These are phyloP conservation scores for Gnomoniopsis smithogilvyi DNA, from an alignment of 2,329 filamentous ascomycete species.

Conservation along the genomic window DNA sequence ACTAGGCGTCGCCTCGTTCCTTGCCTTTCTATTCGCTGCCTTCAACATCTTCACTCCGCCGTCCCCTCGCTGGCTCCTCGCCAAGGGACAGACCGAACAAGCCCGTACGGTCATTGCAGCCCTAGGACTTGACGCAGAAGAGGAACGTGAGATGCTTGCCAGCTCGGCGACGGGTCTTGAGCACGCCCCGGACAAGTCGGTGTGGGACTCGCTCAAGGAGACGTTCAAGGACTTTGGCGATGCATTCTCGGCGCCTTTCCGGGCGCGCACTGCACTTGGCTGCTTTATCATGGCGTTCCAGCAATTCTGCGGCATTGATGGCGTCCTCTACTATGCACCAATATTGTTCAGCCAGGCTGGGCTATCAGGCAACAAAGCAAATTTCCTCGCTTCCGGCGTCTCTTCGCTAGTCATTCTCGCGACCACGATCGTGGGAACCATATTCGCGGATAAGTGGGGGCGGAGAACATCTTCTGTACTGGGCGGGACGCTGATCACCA, in stretches of 20 bases:
- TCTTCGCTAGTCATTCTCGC: constrained; percentile 55
- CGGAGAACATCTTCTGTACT: constrained; percentile 49
- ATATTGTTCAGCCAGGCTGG: constrained; percentile 59
- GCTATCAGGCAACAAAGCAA: constrained; percentile 46
- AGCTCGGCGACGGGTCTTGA: constrained; percentile 23
- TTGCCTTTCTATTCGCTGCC: constrained; percentile 30
- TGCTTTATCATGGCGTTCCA: constrained; percentile 58
- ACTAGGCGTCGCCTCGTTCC: constrained; percentile 36
- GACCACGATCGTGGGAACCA: constrained; percentile 49
- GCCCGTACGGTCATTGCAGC: constrained; percentile 37
- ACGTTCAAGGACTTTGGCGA: constrained; percentile 10
- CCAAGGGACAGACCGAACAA: constrained; percentile 37
- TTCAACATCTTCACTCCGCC: constrained; percentile 37
- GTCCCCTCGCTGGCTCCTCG: constrained; percentile 56
- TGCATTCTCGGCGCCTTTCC: constrained; percentile 33
- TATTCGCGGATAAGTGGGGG: constrained; percentile 55
- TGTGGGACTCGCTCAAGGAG: constrained; percentile 10
- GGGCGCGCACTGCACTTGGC: constrained; percentile 46
- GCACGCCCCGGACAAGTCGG: constrained; percentile 25
- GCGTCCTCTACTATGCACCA: constrained; percentile 60
- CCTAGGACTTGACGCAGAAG: constrained; percentile 40
- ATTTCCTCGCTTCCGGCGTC: constrained; percentile 57
- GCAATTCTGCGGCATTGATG: constrained; percentile 60
- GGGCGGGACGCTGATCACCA: constrained; percentile 48
- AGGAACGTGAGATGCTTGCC: constrained; percentile 36